Base-by-base conservation (phyloP, 192 early-diverging fungal genomes). In the Pilaira anomala region DNA sequence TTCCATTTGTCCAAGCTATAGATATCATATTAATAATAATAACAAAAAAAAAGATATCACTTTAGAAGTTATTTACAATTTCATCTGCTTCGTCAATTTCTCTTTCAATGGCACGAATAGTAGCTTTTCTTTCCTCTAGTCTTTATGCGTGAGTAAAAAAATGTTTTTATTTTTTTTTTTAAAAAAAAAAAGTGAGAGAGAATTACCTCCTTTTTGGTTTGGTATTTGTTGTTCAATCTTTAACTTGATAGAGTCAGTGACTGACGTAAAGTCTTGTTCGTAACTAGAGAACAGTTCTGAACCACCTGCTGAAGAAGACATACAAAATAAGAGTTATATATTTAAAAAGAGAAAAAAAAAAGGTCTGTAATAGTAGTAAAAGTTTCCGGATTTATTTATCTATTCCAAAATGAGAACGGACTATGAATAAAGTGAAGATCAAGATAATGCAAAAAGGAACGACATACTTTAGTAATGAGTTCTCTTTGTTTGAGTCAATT, bases 1-100 rank as follows among this genome's bases (percentile, higher is more conserved):
- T 67, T 96, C 96, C 88, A 98, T 92, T 81, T 95, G 93, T 51
- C 84, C 85, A 46, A 93, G 60, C 91, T 92, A 74, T 63, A 11
- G 45, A 7, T 19, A n/a, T 5, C 1, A 16, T 19, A 18, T 48
- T 16, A 24, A 11, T 2, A 5, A 13, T 18, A 7, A 7, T 19
- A 46, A 46, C 12, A 60, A 18, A n/a, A 26, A 36, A n/a, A 14
- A 46, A 12, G 9, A 16, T 30, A 30, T 14, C 45, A 25, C 28
- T 7, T 1, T 41, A 36, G 7, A 6, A 25, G 4, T 24, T 25
- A 61, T 76, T 39, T 85, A 93, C 90, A 58, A 98, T 91, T 63
- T 96, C 96, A 63, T 88, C 87, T 4, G 88, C 90, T 68, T 98
- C 95, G 28, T 93, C 91, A 24, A 96, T 74, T 69, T 95, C 92